Evolutionary conservation across 2,329 filamentous ascomycete species (phyloP).

Genomic region (Echinosphaeria canescens): DNA sequence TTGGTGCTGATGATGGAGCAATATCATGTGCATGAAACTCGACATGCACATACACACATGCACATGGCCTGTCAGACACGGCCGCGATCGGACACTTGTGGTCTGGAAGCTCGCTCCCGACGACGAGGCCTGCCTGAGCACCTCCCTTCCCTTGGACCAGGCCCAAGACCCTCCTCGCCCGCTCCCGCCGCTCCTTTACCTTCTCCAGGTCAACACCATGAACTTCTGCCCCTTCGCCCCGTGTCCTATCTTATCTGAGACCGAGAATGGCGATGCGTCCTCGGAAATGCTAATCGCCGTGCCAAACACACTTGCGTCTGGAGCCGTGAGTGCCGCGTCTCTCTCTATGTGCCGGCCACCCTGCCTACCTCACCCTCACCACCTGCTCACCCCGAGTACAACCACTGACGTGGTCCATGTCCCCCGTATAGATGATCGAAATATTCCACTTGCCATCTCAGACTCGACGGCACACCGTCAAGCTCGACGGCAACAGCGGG

Average conservation of each 20-base stretch:
- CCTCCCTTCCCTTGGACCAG: slow-evolving; percentile 47
- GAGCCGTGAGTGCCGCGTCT: slow-evolving; percentile 27
- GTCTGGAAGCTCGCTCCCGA: slow-evolving; percentile 54
- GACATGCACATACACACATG: slow-evolving; percentile 1
- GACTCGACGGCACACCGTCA: slow-evolving; percentile 37
- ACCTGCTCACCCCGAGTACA: neutral
- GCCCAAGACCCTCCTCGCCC: slow-evolving; percentile 20
- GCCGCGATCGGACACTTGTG: slow-evolving; percentile 67
- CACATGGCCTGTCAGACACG: slow-evolving; percentile 37
- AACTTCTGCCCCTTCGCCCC: slow-evolving; percentile 81
- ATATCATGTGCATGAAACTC: too few relatives aligned
- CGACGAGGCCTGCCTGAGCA: slow-evolving; percentile 44
- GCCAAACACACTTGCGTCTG: slow-evolving; percentile 54
- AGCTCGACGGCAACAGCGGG: slow-evolving; percentile 30
- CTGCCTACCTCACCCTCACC: slow-evolving; percentile 2
- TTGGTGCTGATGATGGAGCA: too few relatives aligned
- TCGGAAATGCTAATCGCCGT: slow-evolving; percentile 48
- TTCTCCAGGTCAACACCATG: slow-evolving; percentile 72
- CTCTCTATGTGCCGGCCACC: neutral
- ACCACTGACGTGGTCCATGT: too few relatives aligned
- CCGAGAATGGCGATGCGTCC: slow-evolving; percentile 5
- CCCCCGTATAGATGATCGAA: slow-evolving; percentile 45
- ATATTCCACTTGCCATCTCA: slow-evolving; percentile 68
- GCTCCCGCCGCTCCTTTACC: slow-evolving; percentile 69
- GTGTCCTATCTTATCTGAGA: slow-evolving; percentile 17